Evolutionary conservation across 192 early-diverging fungal genomes (phyloP), one percentile per base, ranked within the genome.

Genomic region (Entomortierella beljakovae): DNA sequence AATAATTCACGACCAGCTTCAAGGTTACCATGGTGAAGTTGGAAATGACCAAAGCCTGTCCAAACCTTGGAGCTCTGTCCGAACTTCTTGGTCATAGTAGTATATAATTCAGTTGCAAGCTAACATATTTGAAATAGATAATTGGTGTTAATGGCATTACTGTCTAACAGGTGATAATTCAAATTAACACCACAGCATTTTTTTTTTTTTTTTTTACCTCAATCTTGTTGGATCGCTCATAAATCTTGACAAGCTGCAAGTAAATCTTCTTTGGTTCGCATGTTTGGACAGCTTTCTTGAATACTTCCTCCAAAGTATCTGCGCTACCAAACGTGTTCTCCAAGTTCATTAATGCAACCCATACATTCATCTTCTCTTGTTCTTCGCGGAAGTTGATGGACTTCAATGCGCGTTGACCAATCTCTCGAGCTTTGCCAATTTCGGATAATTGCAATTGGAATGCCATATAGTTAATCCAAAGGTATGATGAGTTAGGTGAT

Each of bases 401-500:
- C 82, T 94, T 96, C 60, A 99, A 84, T 20, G 98, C 98, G 38
- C 95, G 91, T 76, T 98, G 96, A 57, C 92, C 98, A 58, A 98
- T 91, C 48, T 90, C 90, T 46, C 98, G 93, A 15, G 98, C 97
- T 70, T 96, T 97, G 34, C 86, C 90, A 34, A 98, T 89, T 83
- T 99, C 97, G 0, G 96, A 94, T 62, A 98, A 84, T 57, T 96
- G 91, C 4, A 99, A 84, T 68, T 99, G 96, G 88, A 94, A 96
- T n/a, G 97, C 96, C 97, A 99, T 99, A 80, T 96, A 99, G 83
- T 99, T 96, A 76, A 99, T 95, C 98, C 98, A 99, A 55, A 99
- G 65, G 86, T 91, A 97, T 22, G 98, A 99, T 58, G 92, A 94
- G 85, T 97, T 95, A 50, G 98, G 98, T 13, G 95, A 97, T 28